A percentile compares a stretch with the other conserved stretches of the same genome.
These are phyloP conservation scores for Coccomyxa sp. DNA, from an alignment of 139 green algal species.

Conservation along the genomic window DNA sequence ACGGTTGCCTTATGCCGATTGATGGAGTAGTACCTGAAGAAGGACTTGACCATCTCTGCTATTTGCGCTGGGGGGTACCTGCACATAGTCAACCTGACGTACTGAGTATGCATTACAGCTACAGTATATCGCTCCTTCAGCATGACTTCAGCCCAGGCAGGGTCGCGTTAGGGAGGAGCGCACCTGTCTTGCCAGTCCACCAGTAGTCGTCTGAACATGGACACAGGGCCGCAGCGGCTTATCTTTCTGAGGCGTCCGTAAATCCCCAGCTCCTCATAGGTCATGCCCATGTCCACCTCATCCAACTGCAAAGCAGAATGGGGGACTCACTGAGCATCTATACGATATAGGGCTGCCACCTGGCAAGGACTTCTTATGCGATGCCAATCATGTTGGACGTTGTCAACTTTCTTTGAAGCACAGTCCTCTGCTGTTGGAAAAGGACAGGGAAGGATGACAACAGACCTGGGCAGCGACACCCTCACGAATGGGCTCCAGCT, in stretches of 20 bases:
- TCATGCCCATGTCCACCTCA: slow-evolving; percentile 91
- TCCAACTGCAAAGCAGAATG: slow-evolving; percentile 80
- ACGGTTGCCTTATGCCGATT: slow-evolving; percentile 98
- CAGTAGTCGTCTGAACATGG: slow-evolving; percentile 74
- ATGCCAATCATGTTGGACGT: too few relatives aligned
- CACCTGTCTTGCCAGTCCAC: slow-evolving; percentile 43
- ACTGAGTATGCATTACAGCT: too few relatives aligned
- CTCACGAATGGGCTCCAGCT: slow-evolving; percentile 84
- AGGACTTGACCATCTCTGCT: slow-evolving; percentile 83
- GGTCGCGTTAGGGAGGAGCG: neutral
- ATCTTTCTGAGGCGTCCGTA: slow-evolving; percentile 92
- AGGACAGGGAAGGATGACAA: too few relatives aligned
- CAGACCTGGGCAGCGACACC: slow-evolving; percentile 43
- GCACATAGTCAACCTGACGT: neutral
- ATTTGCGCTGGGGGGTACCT: slow-evolving; percentile 40
- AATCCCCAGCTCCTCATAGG: slow-evolving; percentile 87
- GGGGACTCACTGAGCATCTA: too few relatives aligned
- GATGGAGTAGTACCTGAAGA: slow-evolving; percentile 93
- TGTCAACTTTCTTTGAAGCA: too few relatives aligned
- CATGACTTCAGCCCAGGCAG: neutral
- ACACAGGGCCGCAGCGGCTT: slow-evolving; percentile 76
- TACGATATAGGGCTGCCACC: too few relatives aligned
- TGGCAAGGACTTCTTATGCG: too few relatives aligned
- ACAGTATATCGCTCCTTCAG: too few relatives aligned
- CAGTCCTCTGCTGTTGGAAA: too few relatives aligned